Evolutionary conservation across 176 grass and related monocot genomes (phyloP), one percentile per base, ranked within the genome.

Genomic region (Oryza glaberrima): DNA sequence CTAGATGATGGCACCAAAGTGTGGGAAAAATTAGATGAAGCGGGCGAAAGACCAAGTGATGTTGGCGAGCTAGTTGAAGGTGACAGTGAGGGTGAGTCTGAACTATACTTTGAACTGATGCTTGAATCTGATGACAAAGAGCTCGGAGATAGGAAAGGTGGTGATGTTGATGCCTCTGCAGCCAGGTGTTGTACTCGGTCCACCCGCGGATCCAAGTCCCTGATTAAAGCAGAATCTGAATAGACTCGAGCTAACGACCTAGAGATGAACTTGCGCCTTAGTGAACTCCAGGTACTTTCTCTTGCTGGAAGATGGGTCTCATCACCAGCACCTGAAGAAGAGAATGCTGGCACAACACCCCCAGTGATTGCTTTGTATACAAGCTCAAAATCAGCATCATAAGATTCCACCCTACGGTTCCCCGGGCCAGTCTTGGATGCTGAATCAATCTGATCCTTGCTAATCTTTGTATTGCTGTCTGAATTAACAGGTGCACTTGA

Each of bases 221-320:
- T 91, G 44, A 89, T 81, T 6, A 90, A 47, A 69, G 90, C 86
- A 49, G 95, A 86, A 86, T 94, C 92, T 60, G 92, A 97, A 93
- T 86, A 93, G 76, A 85, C 77, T 71, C 90, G 86, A 79, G 75
- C 38, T 22, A 90, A 64, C 0, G 90, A 82, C 54, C 85, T 86
- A 19, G 95, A 66, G 83, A 93, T 88, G 75, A 86, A 96, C 77
- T 96, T 99, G 70, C 77, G 86, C 75, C 94, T 90, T 43, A 99
- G 73, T 64, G 76, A 30, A 73, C 94, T 99, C 97, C 97, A 99
- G 49, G 88, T 89, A 61, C 90, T 99, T 73, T 96, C 97, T 84
- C 97, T 99, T 66, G 94, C 79, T 9, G 97, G 97, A 87, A 99
- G 92, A 69, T 87, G 94, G 46, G 94, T 99, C 82, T 96, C 97